These are phyloP conservation scores for Globisporangium radiosum DNA, from an alignment of 352 stramenopile species.

Conservation along the genomic window DNA sequence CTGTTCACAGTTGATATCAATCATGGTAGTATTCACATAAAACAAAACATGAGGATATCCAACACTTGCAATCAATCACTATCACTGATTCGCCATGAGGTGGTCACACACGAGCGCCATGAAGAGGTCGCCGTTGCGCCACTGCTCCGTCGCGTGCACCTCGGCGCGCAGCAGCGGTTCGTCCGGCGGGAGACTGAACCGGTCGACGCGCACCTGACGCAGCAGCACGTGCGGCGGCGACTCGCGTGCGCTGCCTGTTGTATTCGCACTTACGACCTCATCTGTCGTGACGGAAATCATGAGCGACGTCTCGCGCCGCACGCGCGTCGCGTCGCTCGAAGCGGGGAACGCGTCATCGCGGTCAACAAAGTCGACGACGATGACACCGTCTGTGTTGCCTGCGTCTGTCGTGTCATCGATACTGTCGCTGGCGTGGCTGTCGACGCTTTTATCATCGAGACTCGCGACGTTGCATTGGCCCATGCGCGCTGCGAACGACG, in stretches of 20 bases:
- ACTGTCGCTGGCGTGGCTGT: slow-evolving; percentile 1
- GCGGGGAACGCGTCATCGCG: slow-evolving; percentile 28
- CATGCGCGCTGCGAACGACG: slow-evolving; percentile 21
- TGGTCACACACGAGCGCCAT: slow-evolving; percentile 46
- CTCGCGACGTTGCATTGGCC: not conserved
- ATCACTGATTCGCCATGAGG: slow-evolving; percentile 14
- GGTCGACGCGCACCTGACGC: slow-evolving; percentile 36
- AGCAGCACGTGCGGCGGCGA: slow-evolving; percentile 26
- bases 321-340: slow-evolving; percentile 6
- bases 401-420: too few relatives aligned
- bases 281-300: slow-evolving; percentile 6
- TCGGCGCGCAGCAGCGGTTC: slow-evolving; percentile 32
- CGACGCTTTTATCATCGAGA: not conserved
- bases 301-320: slow-evolving; percentile 19
- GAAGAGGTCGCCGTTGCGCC: slow-evolving; percentile 50
- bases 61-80: not conserved
- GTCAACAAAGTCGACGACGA: slow-evolving; percentile 45
- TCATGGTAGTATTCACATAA: not conserved
- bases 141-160: slow-evolving; percentile 30
- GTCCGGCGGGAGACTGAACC: slow-evolving; percentile 38
- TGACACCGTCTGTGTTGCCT: slow-evolving; percentile 16
- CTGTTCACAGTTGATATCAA: too few relatives aligned
- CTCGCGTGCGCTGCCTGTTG: too few relatives aligned
- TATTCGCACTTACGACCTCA: not conserved
- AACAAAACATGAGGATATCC: not conserved